Evolutionary conservation across 768 basidiomycete genomes (phyloP).

Genomic region (Tylopilus subfusipes): DNA sequence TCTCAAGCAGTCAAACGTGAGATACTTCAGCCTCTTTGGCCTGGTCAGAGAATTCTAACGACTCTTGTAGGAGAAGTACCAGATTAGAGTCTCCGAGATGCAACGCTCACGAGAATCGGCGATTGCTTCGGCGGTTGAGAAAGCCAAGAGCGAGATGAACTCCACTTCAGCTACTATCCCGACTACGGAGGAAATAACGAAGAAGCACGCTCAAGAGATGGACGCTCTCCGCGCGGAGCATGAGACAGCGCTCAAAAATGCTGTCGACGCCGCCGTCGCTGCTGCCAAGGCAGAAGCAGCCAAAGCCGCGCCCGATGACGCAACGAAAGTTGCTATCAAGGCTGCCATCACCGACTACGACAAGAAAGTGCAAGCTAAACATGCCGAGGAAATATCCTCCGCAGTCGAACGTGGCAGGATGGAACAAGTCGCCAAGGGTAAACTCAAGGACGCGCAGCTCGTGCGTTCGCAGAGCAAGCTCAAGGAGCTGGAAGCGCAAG

Average conservation of each 20-base stretch:
- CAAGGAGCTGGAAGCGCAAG: conserved; percentile 66
- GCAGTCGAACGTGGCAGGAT: conserved; percentile 69
- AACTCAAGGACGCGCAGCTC: conserved; percentile 71
- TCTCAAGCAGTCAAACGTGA: conserved; percentile 32
- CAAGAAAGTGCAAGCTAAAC: conserved; percentile 42
- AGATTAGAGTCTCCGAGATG: conserved; percentile 48
- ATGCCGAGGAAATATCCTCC: conserved; percentile 53
- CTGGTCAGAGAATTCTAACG: background rate
- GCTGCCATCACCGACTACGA: conserved; percentile 49
- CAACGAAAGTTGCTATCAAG: conserved; percentile 46
- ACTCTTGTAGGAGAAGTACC: conserved; percentile 56
- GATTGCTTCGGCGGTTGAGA: conserved; percentile 56
- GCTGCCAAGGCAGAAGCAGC: conserved; percentile 36
- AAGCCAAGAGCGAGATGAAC: conserved; percentile 47
- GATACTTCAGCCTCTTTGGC: background rate
- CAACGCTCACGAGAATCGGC: conserved; percentile 50
- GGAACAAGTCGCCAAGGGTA: conserved; percentile 58
- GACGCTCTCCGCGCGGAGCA: conserved; percentile 53
- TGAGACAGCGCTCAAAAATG: conserved; percentile 49
- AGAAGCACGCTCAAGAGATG: conserved; percentile 60
- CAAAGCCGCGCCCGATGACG: conserved; percentile 26
- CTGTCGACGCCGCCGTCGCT: conserved; percentile 48
- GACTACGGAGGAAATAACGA: conserved; percentile 38
- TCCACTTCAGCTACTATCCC: conserved; percentile 18
- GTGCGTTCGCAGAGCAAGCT: conserved; percentile 55